Evolutionary conservation across 2,329 filamentous ascomycete genomes (phyloP).

Genomic region (Stagonosporopsis vannaccii): DNA sequence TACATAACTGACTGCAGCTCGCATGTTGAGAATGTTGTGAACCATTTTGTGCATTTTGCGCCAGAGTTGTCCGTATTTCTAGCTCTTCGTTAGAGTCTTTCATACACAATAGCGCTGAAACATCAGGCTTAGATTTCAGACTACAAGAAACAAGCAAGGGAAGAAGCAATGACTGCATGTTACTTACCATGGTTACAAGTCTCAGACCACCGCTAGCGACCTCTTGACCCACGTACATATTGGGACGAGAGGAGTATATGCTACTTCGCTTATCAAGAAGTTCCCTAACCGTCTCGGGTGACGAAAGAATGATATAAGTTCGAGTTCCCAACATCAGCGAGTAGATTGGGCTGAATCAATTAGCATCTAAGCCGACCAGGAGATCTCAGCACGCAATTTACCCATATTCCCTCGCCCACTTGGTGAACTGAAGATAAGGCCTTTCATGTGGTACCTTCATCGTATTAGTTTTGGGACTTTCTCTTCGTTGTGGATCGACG

Average conservation of each 20-base stretch:
- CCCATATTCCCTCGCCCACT: slow-evolving; percentile 62
- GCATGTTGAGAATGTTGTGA: slow-evolving; percentile 30
- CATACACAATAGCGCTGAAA: not conserved
- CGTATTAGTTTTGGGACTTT: too few relatives aligned
- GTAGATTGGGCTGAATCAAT: slow-evolving; percentile 51
- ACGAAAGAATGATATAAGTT: slow-evolving; percentile 57
- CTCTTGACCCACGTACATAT: slow-evolving; percentile 23
- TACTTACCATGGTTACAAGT: not conserved
- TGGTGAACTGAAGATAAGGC: slow-evolving; percentile 57
- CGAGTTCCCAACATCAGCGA: slow-evolving; percentile 60
- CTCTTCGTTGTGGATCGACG: too few relatives aligned
- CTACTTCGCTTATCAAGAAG: slow-evolving; percentile 59
- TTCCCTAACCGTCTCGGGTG: slow-evolving; percentile 58
- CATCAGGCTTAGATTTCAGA: too few relatives aligned
- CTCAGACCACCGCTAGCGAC: not conserved
- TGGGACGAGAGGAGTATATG: slow-evolving; percentile 59
- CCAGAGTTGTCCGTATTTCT: slow-evolving; percentile 27
- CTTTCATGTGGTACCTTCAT: slow-evolving; percentile 54
- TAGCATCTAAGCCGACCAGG: not conserved
- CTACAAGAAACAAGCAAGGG: too few relatives aligned
- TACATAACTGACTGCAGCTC: slow-evolving; percentile 38
- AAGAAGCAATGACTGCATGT: too few relatives aligned
- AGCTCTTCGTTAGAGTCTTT: not conserved
- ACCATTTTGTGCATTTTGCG: slow-evolving; percentile 29
- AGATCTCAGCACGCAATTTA: not conserved